phyloP scores from a whole-genome alignment of 106 monocot species.

The Dendrobium officinale region DNA sequence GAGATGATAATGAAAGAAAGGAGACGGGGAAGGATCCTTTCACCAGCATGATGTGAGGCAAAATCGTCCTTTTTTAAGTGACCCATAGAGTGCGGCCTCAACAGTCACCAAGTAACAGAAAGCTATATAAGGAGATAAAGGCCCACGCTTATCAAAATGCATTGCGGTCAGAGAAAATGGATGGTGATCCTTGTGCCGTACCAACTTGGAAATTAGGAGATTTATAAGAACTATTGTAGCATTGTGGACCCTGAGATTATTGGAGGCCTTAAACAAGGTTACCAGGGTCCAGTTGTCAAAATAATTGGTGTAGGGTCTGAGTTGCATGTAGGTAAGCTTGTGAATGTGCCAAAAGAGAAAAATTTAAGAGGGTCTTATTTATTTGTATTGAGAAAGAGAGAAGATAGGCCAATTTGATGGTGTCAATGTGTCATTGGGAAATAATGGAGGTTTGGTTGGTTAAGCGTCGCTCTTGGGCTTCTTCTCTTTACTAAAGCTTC shows the following conservation, averaged over 20 bases:
- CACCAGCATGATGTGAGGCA: not conserved
- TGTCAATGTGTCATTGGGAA: not conserved
- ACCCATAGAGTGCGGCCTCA: not conserved
- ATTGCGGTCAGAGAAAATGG: not conserved
- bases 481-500: not conserved
- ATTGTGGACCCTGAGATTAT: not conserved
- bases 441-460: conserved; percentile 5
- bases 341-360: too few species aligned
- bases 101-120: not conserved
- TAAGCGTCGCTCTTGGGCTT: conserved; percentile 4
- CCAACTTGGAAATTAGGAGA: not conserved
- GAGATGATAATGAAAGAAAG: not conserved
- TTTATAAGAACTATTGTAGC: not conserved
- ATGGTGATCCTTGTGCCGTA: not conserved
- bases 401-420: not conserved
- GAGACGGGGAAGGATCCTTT: not conserved
- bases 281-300: not conserved
- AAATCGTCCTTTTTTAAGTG: not conserved
- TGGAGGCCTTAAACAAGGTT: not conserved
- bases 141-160: not conserved
- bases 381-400: not conserved
- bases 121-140: not conserved
- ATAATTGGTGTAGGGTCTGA: not conserved
- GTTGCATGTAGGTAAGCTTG: too few species aligned
- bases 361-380: not conserved